Base-by-base conservation (phyloP, 306 rosid species). In the Elaeagnus macrophylla region DNA sequence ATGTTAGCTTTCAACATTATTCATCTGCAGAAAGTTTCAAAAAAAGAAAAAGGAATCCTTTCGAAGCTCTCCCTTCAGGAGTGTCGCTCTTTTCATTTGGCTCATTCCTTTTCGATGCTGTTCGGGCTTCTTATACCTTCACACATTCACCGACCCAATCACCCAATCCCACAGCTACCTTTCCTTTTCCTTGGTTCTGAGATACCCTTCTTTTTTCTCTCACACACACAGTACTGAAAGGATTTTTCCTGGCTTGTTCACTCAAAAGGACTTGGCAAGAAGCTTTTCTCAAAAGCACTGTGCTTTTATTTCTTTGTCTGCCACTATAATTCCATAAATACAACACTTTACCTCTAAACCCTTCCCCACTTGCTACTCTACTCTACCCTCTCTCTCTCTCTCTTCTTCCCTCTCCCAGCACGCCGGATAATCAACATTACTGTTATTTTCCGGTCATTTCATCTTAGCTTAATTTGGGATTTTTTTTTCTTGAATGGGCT, bases 11-110 rank as follows among this genome's bases (percentile, higher is more conserved):
- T 42, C 46, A 42, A 42, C 13, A 2, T 8, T 14, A 4, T 15
- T 9, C 39, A 61, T 54, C 60, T 56, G 70, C 75, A 66, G 68
- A 66, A 74, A 58, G 77, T 55, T n/a, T n/a, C n/a, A n/a, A n/a
- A n/a, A n/a, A n/a, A 36, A n/a, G 60, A n/a, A n/a, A n/a, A n/a
- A 52, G 67, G 84, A 78, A 72, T 81, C 80, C 75, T 62, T n/a
- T 41, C 25, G 53, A 67, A 67, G 67, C 77, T 65, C 54, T 7
- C 62, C 9, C 10, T 6, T 10, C 25, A 15, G 53, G 52, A 39
- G 16, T 13, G 45, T 64, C 37, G 20, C 56, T 19, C 7, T 35
- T 42, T 56, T 37, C 43, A 10, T 5, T 37, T 7, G 12, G 53
- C 36, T 63, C 59, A 41, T 67, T 56, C 60, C 36, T 71, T 67